phyloP scores from a whole-genome alignment of 257 asterid species.

The Solanum chmielewskii region DNA sequence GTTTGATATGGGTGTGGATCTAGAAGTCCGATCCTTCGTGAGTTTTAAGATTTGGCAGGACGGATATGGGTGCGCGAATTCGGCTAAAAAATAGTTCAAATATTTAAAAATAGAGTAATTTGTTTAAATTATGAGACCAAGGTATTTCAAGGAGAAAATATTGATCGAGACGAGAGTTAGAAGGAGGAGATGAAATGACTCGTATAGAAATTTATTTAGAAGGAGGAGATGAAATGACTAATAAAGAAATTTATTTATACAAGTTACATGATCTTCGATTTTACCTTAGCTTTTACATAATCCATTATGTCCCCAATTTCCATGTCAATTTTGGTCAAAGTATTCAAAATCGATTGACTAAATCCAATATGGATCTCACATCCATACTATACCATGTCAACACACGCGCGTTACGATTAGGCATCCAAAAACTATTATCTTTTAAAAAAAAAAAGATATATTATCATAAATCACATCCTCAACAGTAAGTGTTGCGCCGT shows the following conservation, averaged over 20 bases:
- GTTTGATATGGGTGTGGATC: too few species aligned
- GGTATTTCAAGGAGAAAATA: too few species aligned
- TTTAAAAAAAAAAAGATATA: too few species aligned
- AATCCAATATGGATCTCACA: background rate
- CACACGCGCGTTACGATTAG: background rate
- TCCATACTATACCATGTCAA: too few species aligned
- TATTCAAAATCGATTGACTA: background rate
- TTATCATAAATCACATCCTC: background rate
- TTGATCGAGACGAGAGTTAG: background rate
- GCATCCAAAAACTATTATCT: background rate
- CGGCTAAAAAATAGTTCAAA: too few species aligned
- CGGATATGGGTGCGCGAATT: accelerated
- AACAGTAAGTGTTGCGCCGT: background rate
- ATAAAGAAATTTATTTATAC: background rate
- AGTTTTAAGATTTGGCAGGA: background rate
- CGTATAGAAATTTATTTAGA: background rate
- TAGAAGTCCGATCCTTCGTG: background rate
- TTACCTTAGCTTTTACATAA: background rate
- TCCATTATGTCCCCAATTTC: background rate
- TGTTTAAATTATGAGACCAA: too few species aligned
- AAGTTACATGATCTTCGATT: background rate
- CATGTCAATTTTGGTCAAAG: background rate
- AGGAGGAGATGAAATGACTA: background rate
- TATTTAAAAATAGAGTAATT: too few species aligned
- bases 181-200: background rate